Evolutionary conservation across 2,329 filamentous ascomycete genomes (phyloP).

Genomic region (Sphaerostilbella broomeana): DNA sequence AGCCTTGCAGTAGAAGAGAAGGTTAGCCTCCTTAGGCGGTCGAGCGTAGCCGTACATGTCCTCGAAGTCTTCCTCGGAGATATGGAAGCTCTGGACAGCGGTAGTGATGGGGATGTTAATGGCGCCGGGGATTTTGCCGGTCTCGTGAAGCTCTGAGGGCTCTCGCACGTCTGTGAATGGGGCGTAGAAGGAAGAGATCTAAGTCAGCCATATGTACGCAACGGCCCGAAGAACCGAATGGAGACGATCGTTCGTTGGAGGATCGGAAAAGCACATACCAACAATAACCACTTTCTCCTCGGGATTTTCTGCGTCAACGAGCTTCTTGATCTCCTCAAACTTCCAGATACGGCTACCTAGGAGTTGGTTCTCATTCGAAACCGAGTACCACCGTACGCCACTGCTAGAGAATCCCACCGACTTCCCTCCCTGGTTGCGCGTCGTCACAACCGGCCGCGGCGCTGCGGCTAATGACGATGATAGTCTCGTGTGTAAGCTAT

Average conservation of each 20-base stretch:
- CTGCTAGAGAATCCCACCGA: background rate
- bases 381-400: conserved; percentile 23
- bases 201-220: no score
- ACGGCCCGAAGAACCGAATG: no score
- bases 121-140: conserved; percentile 70
- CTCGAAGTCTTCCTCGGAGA: conserved; percentile 71
- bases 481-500: no score
- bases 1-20: conserved; percentile 91
- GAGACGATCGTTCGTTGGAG: no score
- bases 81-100: conserved; percentile 71
- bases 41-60: conserved; percentile 73
- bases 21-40: conserved; percentile 45
- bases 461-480: background rate
- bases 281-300: conserved; percentile 36
- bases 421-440: background rate
- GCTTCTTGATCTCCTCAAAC: conserved; percentile 30
- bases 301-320: conserved; percentile 4
- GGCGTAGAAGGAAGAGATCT: background rate
- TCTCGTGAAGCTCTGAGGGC: conserved; percentile 55
- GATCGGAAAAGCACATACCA: conserved; percentile 29
- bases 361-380: conserved; percentile 7
- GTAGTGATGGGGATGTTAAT: conserved; percentile 76
- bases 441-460: background rate
- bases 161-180: conserved; percentile 62
- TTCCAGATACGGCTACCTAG: conserved; percentile 34